phyloP scores from a whole-genome alignment of 1,139 yeast genomes.

The Magnusiomyces paraingens region DNA sequence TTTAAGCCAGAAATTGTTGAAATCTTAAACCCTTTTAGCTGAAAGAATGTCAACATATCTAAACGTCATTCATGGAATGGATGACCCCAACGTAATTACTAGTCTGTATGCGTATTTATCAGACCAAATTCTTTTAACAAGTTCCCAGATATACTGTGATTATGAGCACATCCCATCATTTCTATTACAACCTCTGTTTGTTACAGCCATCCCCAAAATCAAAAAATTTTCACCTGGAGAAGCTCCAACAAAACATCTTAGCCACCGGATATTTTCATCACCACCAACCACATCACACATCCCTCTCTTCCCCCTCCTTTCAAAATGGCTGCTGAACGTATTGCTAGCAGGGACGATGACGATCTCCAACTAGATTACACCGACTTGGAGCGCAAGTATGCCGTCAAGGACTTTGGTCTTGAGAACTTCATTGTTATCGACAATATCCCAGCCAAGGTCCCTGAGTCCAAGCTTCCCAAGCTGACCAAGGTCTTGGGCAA shows the following conservation, averaged over 20 bases:
- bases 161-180: no score
- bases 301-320: not conserved
- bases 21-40: no score
- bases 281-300: not conserved
- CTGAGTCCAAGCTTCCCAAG: constrained; percentile 79
- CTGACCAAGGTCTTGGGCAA: constrained; percentile 81
- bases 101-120: not conserved
- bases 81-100: no score
- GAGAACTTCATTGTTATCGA: constrained; percentile 84
- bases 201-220: not conserved
- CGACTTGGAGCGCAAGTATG: constrained; percentile 75
- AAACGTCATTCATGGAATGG: no score
- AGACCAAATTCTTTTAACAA: not conserved
- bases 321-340: constrained; percentile 4
- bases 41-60: no score
- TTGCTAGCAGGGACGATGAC: not conserved
- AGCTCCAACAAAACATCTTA: not conserved
- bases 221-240: not conserved
- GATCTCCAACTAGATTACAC: constrained; percentile 58
- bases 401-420: constrained; percentile 56
- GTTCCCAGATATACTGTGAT: no score
- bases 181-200: not conserved
- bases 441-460: constrained; percentile 87
- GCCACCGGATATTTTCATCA: not conserved
- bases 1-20: no score